These are phyloP conservation scores for Solanum pennellii DNA, from an alignment of 257 asterid species.

Conservation along the genomic window DNA sequence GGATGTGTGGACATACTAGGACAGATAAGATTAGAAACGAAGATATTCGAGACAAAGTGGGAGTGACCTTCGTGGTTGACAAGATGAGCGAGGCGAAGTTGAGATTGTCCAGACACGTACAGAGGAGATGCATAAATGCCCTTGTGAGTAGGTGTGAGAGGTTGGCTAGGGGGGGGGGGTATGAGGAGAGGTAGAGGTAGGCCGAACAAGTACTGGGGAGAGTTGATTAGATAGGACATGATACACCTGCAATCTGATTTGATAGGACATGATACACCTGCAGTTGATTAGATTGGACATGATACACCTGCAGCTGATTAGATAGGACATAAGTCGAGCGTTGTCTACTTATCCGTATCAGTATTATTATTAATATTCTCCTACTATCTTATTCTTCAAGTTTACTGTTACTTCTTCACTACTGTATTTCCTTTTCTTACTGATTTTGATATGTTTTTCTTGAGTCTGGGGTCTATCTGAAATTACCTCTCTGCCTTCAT, in stretches of 20 bases:
- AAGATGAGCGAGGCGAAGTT: background rate
- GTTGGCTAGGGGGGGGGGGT: background rate
- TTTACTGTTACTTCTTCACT: background rate
- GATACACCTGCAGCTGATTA: background rate
- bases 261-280: background rate
- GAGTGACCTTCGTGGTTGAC: background rate
- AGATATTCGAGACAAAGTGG: background rate
- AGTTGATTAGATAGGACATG: background rate
- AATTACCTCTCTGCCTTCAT: background rate
- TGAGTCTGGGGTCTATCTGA: background rate
- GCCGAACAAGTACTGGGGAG: background rate
- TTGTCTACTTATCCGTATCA: background rate
- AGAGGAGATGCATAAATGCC: background rate
- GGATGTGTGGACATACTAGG: background rate
- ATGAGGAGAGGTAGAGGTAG: background rate
- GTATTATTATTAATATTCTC: background rate
- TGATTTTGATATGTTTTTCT: background rate
- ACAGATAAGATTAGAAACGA: background rate
- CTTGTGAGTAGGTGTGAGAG: background rate
- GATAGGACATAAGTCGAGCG: background rate
- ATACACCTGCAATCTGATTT: background rate
- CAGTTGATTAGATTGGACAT: background rate
- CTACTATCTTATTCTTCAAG: background rate
- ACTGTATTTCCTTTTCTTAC: background rate
- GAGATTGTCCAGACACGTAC: background rate